These are phyloP conservation scores for Epichloe coenophiala DNA, from an alignment of 2,329 filamentous ascomycete genomes.

Conservation along the genomic window DNA sequence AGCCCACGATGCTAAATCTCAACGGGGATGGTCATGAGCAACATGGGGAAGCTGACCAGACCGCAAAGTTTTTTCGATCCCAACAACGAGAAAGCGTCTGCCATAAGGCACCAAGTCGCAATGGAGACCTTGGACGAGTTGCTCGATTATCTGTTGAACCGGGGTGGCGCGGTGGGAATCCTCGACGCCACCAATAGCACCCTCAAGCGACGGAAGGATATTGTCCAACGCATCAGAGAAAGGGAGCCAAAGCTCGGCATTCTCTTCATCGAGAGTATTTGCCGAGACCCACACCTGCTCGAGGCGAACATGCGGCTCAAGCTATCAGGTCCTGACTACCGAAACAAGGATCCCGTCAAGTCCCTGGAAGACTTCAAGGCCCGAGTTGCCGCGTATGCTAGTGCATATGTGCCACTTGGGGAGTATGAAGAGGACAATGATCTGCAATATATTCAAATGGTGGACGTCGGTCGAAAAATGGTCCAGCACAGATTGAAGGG, in stretches of 20 bases:
- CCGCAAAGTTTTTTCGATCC: slow-evolving; percentile 91
- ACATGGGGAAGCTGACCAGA: slow-evolving; percentile 59
- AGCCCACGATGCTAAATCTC: slow-evolving; percentile 26
- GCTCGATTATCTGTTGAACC: slow-evolving; percentile 71
- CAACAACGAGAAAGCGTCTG: slow-evolving; percentile 66
- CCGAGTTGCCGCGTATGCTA: slow-evolving; percentile 85
- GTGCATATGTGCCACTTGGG: slow-evolving; percentile 81
- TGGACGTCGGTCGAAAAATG: slow-evolving; percentile 91
- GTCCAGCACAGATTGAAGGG: slow-evolving; percentile 82
- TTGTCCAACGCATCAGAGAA: slow-evolving; percentile 71
- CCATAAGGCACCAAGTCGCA: slow-evolving; percentile 80
- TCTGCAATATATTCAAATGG: slow-evolving; percentile 94
- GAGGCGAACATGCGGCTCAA: slow-evolving; percentile 97
- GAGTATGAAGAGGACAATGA: slow-evolving; percentile 81
- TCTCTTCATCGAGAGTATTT: slow-evolving; percentile 90
- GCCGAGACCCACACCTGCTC: slow-evolving; percentile 68
- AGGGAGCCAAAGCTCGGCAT: slow-evolving; percentile 82
- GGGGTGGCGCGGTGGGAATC: slow-evolving; percentile 82
- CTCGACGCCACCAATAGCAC: slow-evolving; percentile 97
- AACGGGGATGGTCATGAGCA: slow-evolving; percentile 13
- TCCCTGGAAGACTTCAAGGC: slow-evolving; percentile 86
- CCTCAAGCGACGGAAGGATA: slow-evolving; percentile 64
- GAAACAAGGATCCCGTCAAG: slow-evolving; percentile 75
- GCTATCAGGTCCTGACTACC: slow-evolving; percentile 90
- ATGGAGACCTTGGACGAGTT: slow-evolving; percentile 87